These are phyloP conservation scores for Ulota crispa DNA, from an alignment of 225 moss, liverwort and hornwort species.

Conservation along the genomic window DNA sequence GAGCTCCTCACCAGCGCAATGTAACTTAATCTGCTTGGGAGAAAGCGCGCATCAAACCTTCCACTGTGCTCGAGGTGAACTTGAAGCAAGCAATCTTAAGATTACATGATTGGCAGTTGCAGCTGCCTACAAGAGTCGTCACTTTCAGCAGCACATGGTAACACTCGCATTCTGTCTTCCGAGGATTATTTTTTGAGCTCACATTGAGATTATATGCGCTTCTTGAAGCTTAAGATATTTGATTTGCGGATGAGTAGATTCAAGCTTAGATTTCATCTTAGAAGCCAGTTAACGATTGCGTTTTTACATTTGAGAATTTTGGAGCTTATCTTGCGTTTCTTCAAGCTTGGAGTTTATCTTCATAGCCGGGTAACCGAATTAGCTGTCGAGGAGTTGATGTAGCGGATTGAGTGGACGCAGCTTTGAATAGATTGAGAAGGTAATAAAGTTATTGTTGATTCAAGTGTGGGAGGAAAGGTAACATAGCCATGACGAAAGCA, in stretches of 20 bases:
- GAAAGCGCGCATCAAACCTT: not conserved
- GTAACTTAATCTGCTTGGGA: not conserved
- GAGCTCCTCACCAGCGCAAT: no score
- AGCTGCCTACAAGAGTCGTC: not conserved
- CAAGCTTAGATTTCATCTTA: not conserved
- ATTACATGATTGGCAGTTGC: not conserved
- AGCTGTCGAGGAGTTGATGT: not conserved
- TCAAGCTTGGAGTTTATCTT: not conserved
- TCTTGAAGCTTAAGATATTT: not conserved
- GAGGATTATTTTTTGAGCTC: not conserved
- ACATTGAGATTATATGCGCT: not conserved
- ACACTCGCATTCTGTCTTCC: not conserved
- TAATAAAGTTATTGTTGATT: not conserved
- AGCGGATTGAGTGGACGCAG: not conserved
- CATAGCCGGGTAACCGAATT: not conserved
- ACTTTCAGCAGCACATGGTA: not conserved
- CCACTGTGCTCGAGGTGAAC: not conserved
- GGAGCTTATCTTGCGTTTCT: not conserved
- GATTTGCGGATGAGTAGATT: not conserved
- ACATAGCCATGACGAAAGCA: not conserved
- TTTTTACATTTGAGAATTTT: not conserved
- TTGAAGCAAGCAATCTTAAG: not conserved
- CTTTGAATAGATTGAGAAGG: not conserved
- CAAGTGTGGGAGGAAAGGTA: not conserved
- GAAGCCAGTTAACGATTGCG: not conserved